phyloP scores from a whole-genome alignment of 2,329 filamentous ascomycete species.

The Aspergillus pseudoglaucus region DNA sequence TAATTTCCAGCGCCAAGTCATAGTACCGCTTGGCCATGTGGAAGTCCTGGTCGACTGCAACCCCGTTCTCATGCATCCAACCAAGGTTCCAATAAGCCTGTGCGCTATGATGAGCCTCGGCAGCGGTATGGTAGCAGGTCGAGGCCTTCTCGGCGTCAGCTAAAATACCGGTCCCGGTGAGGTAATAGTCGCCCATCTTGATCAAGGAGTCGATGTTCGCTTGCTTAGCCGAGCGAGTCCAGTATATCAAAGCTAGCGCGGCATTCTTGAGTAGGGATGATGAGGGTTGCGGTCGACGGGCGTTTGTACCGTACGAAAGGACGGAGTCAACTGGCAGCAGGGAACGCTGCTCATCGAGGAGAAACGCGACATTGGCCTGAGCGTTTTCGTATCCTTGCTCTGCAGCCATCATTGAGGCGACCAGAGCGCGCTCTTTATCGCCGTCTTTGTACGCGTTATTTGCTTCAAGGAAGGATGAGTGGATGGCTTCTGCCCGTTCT shows the following conservation, averaged over 20 bases:
- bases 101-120: slow-evolving; percentile 83
- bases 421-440: slow-evolving; percentile 70
- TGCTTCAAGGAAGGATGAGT: slow-evolving; percentile 75
- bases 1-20: slow-evolving; percentile 84
- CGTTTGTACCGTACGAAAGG: slow-evolving; percentile 36
- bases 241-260: slow-evolving; percentile 75
- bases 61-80: slow-evolving; percentile 98
- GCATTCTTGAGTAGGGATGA: slow-evolving; percentile 50
- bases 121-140: slow-evolving; percentile 84
- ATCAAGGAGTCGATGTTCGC: slow-evolving; percentile 88
- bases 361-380: slow-evolving; percentile 82
- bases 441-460: slow-evolving; percentile 75
- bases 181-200: slow-evolving; percentile 98
- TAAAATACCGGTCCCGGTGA: slow-evolving; percentile 68
- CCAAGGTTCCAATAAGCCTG: slow-evolving; percentile 96
- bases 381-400: slow-evolving; percentile 88
- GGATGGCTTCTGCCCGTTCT: slow-evolving; percentile 64
- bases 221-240: slow-evolving; percentile 90
- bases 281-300: slow-evolving; percentile 34
- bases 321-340: slow-evolving; percentile 52
- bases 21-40: slow-evolving; percentile 96
- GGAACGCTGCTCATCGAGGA: slow-evolving; percentile 69
- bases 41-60: slow-evolving; percentile 89
- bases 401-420: slow-evolving; percentile 78
- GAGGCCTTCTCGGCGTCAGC: slow-evolving; percentile 77